Base-by-base conservation (phyloP, 495 filamentous ascomycete genomes). In the Penicillium argentinense region DNA sequence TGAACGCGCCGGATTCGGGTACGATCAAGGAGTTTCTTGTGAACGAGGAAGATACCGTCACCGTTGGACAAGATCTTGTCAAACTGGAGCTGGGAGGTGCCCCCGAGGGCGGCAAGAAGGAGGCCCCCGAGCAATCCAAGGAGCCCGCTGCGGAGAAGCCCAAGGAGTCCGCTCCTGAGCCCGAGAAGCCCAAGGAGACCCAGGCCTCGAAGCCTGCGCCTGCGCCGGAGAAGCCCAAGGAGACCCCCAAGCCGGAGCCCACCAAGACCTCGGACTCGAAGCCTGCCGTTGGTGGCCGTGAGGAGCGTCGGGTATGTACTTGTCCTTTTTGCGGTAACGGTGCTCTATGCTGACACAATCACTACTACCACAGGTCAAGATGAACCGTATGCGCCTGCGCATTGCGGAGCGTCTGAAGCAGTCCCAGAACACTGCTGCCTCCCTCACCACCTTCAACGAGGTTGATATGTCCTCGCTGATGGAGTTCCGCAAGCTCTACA, bases 401-500 rank as follows among this genome's bases (percentile, higher is more conserved):
- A 98, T 97, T 51, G 89, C 93, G 16, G 93, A 98, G 76, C 91
- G 93, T 52, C 79, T 98, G 39, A 98, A 98, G 81, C 93, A 98
- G 63, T 97, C 92, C 12, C 93, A 99, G 73, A 97, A 99, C 74
- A 97, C 93, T 4, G 93, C 95, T 42, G 93, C 93, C 25, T 96
- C 93, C 12, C 73, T 99, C 40, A 97, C 93, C 13, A 99, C 93
- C 13, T 99, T 99, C 77, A 96, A 99, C 67, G 93, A 99, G 68
- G 93, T 99, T 39, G 95, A 99, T 63, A 99, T 99, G 95, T 97
- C 95, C 4, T 85, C 86, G 9, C 72, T 99, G 14, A 96, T 99
- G 89, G 89, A 96, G 41, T 88, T 99, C 76, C 87, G 93, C 29
- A 96, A 93, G 62, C 67, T 88, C 21, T 99, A 97, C 79, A 97